Base-by-base conservation (phyloP, 2,329 filamentous ascomycete genomes). In the Phyllosticta citriasiana region DNA sequence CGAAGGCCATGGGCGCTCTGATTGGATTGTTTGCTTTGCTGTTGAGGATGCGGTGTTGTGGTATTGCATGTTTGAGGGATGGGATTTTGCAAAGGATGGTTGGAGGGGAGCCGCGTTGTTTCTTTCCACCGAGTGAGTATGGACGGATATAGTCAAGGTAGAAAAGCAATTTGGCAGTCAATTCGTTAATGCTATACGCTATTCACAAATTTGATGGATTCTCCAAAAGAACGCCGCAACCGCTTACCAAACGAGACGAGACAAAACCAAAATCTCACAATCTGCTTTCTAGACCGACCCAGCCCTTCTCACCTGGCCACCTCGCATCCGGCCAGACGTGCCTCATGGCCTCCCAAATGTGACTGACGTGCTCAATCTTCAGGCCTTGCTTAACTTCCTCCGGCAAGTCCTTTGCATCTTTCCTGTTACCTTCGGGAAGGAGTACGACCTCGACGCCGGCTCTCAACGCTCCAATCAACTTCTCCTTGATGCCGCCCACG, bases 401-500 rank as follows among this genome's bases (percentile, higher is more conserved):
- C 0, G 94, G 94, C 60, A 97, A 79, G 75, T 97, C 93, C 74
- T 88, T 89, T 62, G 89, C 88, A 72, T 99, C 94, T 77, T 97
- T 97, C 65, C 87, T 83, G 73, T 99, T 99, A 67, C 89, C 88
- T 33, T 87, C 83, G 2, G 94, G 94, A 7, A 99, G 79, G 63
- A 99, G 74, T 7, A 99, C 93, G 33, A 90, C 93, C 81, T 96
- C 96, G 64, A 99, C 93, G 27, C 94, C 94, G 1, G 94, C 94
- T 60, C 93, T 84, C 71, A 95, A 80, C 8, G 94, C 94, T 24
- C 94, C 94, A 71, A 99, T 97, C 59, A 97, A 81, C 76, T 99
- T 99, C 83, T 99, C 93, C 77, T 97, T 97, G 78, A 99, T 97
- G 19, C 94, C 94, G 59, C 94, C 94, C 40, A 99, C 94, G 26